Conservation (phyloP, 2,329 filamentous ascomycete species). For the Cyclaneusma minus region DNA sequence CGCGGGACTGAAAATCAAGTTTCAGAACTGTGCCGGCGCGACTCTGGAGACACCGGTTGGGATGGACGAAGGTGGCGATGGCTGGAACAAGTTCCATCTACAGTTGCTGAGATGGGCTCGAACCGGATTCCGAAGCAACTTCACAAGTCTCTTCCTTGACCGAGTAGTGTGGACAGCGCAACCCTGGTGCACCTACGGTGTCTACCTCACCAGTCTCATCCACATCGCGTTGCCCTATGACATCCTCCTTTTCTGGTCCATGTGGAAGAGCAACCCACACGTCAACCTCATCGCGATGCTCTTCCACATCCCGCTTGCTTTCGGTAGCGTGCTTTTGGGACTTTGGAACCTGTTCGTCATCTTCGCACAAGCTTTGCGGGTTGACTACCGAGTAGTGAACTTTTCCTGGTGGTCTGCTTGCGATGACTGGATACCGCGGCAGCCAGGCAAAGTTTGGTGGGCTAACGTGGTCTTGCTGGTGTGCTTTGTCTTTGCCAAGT, state of each 20-base stretch:
- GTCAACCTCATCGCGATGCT: slow-evolving; percentile 2
- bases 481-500: no score
- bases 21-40: slow-evolving; percentile 34
- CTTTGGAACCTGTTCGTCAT: no score
- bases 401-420: no score
- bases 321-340: no score
- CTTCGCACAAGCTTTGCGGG: no score
- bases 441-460: no score
- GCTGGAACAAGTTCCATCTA: slow-evolving; percentile 25
- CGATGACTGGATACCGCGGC: no score
- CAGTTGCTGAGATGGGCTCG: slow-evolving; percentile 42
- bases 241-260: slow-evolving; percentile 20
- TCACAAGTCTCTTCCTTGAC: slow-evolving; percentile 26
- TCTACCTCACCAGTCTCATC: slow-evolving; percentile 35
- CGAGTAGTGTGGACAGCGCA: slow-evolving; percentile 24
- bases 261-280: slow-evolving; percentile 17
- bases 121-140: slow-evolving; percentile 41
- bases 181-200: slow-evolving; percentile 38
- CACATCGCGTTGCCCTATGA: slow-evolving; percentile 43
- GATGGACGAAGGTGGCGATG: slow-evolving; percentile 21
- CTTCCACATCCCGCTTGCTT: slow-evolving; percentile 4
- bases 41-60: slow-evolving; percentile 37
- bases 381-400: no score
- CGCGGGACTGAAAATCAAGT: slow-evolving; percentile 33
- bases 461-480: no score